These are phyloP conservation scores for Bryum argenteum DNA, from an alignment of 225 moss, liverwort and hornwort species.

Conservation along the genomic window DNA sequence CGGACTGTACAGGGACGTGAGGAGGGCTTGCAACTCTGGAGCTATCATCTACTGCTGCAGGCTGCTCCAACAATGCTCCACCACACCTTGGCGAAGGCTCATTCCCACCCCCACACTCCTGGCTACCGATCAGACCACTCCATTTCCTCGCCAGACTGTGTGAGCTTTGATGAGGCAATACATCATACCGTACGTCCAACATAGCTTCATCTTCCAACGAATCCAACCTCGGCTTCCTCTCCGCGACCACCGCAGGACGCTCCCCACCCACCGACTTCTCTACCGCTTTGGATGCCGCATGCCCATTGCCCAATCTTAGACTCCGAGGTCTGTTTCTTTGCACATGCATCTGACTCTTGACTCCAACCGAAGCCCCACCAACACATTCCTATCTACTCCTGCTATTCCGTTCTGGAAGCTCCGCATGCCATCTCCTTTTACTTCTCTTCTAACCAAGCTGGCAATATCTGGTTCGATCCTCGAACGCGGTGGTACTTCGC, in stretches of 20 bases:
- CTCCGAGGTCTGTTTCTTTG: conserved; percentile 67
- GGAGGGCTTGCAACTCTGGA: conserved; percentile 27
- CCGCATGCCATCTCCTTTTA: conserved; percentile 16
- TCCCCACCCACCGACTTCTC: conserved; percentile 35
- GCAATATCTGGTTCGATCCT: conserved; percentile 34
- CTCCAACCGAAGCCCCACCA: conserved; percentile 35
- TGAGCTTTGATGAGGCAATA: conserved; percentile 38
- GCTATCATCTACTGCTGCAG: conserved; percentile 31
- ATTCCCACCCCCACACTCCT: conserved; percentile 29
- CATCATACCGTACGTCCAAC: conserved; percentile 44
- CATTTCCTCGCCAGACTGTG: conserved; percentile 39
- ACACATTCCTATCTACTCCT: conserved; percentile 56
- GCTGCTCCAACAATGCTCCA: conserved; percentile 28
- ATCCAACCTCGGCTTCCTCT: conserved; percentile 24
- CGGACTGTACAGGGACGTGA: conserved; percentile 28
- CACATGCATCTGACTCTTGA: conserved; percentile 57
- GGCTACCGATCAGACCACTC: conserved; percentile 33
- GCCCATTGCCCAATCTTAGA: conserved; percentile 67
- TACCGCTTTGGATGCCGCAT: conserved; percentile 47
- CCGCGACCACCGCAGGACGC: conserved; percentile 20
- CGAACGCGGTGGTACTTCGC: conserved; percentile 32
- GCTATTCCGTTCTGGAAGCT: conserved; percentile 33
- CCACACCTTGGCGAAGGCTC: conserved; percentile 29
- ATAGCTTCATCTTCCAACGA: conserved; percentile 39
- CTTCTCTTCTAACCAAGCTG: conserved; percentile 37